phyloP scores from a whole-genome alignment of 768 basidiomycete genomes.

The Leccinum broughii region DNA sequence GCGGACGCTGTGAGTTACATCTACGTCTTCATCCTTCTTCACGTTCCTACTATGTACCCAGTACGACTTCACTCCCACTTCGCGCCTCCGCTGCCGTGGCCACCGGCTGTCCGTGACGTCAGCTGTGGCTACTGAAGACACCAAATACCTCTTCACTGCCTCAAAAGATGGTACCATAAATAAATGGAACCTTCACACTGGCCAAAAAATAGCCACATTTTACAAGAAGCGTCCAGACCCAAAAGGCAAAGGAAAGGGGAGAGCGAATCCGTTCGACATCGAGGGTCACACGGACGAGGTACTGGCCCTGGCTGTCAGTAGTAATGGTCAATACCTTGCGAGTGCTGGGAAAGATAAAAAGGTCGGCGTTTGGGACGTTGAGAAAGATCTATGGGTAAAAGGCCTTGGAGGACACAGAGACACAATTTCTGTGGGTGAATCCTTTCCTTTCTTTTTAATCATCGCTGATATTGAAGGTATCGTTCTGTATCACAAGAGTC shows the following conservation, averaged over 20 bases:
- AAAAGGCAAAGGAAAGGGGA: constrained; percentile 60
- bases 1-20: constrained; percentile 60
- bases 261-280: constrained; percentile 45
- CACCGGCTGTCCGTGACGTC: constrained; percentile 82
- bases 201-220: constrained; percentile 57
- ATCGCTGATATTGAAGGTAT: not conserved
- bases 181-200: constrained; percentile 76
- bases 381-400: constrained; percentile 73
- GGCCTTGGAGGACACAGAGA: constrained; percentile 80
- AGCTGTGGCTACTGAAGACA: constrained; percentile 74
- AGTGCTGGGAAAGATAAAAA: constrained; percentile 85
- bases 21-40: not conserved
- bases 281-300: constrained; percentile 89
- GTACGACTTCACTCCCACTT: constrained; percentile 52
- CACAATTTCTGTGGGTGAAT: constrained; percentile 58
- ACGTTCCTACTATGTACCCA: constrained; percentile 24
- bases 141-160: constrained; percentile 76
- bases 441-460: constrained; percentile 40
- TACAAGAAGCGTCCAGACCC: constrained; percentile 54
- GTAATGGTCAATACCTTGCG: constrained; percentile 81
- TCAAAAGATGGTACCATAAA: constrained; percentile 91
- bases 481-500: constrained; percentile 42
- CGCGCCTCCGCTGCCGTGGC: constrained; percentile 62
- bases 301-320: constrained; percentile 77
- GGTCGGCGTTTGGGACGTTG: constrained; percentile 84